Percentiles rank a stretch among this genome's conserved stretches.
Conservation (phyloP, 1,284 basidiomycete genomes). For the Rhodofomes roseus region DNA sequence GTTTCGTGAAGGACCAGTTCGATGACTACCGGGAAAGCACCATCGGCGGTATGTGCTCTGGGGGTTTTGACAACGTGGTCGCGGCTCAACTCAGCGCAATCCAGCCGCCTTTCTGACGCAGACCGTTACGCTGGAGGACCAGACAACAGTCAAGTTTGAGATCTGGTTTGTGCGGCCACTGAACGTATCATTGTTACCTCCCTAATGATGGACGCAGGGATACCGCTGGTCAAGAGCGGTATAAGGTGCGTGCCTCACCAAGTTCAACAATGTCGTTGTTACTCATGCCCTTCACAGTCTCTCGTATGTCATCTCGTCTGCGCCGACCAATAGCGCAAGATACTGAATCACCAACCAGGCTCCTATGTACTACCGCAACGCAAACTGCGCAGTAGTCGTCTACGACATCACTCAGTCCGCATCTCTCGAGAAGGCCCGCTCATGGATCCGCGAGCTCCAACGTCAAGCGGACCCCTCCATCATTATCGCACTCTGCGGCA, state of each 20-base stretch:
- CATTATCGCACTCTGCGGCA: constrained; percentile 93
- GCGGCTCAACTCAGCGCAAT: constrained; percentile 1
- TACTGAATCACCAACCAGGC: constrained; percentile 44
- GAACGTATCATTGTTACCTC: background rate
- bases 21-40: constrained; percentile 95
- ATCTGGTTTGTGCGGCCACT: constrained; percentile 61
- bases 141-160: constrained; percentile 94
- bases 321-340: constrained; percentile 12
- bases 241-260: constrained; percentile 58
- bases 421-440: constrained; percentile 92
- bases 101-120: constrained; percentile 95
- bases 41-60: constrained; percentile 63
- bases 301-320: constrained; percentile 19
- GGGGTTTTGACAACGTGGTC: constrained; percentile 1
- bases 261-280: constrained; percentile 4
- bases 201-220: constrained; percentile 49
- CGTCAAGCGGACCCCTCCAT: constrained; percentile 97
- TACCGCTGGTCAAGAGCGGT: constrained; percentile 91
- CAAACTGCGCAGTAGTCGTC: constrained; percentile 84
- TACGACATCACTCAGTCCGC: constrained; percentile 86
- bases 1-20: constrained; percentile 97
- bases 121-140: constrained; percentile 87
- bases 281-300: constrained; percentile 20
- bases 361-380: constrained; percentile 91
- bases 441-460: constrained; percentile 96